Evolutionary conservation across 148 eudicot genomes (phyloP).

Genomic region (Amaranthus hypochondriacus): DNA sequence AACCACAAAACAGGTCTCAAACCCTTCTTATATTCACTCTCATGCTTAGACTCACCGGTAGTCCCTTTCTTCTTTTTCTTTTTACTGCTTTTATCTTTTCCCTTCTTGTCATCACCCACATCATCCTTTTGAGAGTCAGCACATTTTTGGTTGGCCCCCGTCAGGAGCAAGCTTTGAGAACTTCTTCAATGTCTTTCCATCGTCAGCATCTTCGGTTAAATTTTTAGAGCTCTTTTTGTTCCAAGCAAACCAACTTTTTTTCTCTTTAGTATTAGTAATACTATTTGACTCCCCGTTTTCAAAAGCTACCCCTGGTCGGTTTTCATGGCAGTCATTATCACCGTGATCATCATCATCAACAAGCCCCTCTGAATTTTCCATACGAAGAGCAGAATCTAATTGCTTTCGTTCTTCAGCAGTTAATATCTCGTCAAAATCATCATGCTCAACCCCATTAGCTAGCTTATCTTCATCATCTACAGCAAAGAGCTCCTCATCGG

Average conservation of each 20-base stretch:
- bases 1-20: slow-evolving; percentile 86
- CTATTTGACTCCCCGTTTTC: slow-evolving; percentile 58
- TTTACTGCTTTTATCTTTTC: slow-evolving; percentile 59
- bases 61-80: slow-evolving; percentile 83
- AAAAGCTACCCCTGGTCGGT: slow-evolving; percentile 30
- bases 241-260: slow-evolving; percentile 85
- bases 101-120: slow-evolving; percentile 43
- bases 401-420: slow-evolving; percentile 80
- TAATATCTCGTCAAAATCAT: slow-evolving; percentile 66
- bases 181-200: slow-evolving; percentile 54
- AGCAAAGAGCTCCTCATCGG: slow-evolving; percentile 86
- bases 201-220: slow-evolving; percentile 50
- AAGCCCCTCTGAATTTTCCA: slow-evolving; percentile 54
- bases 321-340: slow-evolving; percentile 41
- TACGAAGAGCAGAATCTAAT: slow-evolving; percentile 74
- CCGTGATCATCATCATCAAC: slow-evolving; percentile 57
- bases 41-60: slow-evolving; percentile 50
- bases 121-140: slow-evolving; percentile 50
- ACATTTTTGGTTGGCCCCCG: slow-evolving; percentile 35
- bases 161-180: slow-evolving; percentile 66
- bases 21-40: slow-evolving; percentile 86
- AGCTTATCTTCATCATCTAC: slow-evolving; percentile 54
- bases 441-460: slow-evolving; percentile 57
- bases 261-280: slow-evolving; percentile 48
- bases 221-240: slow-evolving; percentile 61